Evolutionary conservation across 495 filamentous ascomycete genomes (phyloP).

Genomic region (Neurospora sublineolata): DNA sequence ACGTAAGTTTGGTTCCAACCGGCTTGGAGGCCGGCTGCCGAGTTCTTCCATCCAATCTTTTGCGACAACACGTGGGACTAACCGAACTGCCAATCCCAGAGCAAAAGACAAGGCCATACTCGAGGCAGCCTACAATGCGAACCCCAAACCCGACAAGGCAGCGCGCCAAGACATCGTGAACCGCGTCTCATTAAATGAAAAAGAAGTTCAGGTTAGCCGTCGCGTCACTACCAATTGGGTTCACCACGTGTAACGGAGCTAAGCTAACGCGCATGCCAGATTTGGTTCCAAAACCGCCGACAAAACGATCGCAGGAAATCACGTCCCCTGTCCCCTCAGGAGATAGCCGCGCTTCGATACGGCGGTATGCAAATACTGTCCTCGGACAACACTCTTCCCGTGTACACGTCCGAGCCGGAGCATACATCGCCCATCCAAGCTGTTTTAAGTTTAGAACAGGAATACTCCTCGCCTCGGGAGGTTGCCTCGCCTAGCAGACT

Average conservation of each 20-base stretch:
- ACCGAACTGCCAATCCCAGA: constrained; percentile 30
- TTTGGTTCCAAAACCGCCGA: constrained; percentile 98
- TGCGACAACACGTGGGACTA: constrained; percentile 1
- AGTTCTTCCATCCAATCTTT: neutral
- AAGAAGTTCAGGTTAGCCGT: constrained; percentile 82
- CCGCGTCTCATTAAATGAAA: constrained; percentile 83
- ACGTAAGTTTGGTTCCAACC: constrained; percentile 27
- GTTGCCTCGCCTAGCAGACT: neutral
- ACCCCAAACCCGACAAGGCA: constrained; percentile 87
- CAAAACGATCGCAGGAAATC: constrained; percentile 89
- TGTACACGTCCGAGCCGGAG: constrained; percentile 4
- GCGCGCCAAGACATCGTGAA: constrained; percentile 73
- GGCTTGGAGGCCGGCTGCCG: neutral
- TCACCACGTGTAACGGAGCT: neutral
- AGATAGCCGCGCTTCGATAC: constrained; percentile 52
- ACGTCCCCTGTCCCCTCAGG: constrained; percentile 72
- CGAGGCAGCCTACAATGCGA: constrained; percentile 73
- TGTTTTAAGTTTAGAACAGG: constrained; percentile 5
- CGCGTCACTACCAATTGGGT: neutral
- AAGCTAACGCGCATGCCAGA: constrained; percentile 40
- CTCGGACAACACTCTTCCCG: constrained; percentile 26
- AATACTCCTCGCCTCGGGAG: constrained; percentile 5
- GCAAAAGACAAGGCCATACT: constrained; percentile 84
- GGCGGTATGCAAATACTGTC: constrained; percentile 42
- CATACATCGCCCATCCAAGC: constrained; percentile 13